Percentiles rank a stretch among this genome's conserved stretches.
These are phyloP conservation scores for Russula compacta DNA, from an alignment of 768 basidiomycete species.

Conservation along the genomic window DNA sequence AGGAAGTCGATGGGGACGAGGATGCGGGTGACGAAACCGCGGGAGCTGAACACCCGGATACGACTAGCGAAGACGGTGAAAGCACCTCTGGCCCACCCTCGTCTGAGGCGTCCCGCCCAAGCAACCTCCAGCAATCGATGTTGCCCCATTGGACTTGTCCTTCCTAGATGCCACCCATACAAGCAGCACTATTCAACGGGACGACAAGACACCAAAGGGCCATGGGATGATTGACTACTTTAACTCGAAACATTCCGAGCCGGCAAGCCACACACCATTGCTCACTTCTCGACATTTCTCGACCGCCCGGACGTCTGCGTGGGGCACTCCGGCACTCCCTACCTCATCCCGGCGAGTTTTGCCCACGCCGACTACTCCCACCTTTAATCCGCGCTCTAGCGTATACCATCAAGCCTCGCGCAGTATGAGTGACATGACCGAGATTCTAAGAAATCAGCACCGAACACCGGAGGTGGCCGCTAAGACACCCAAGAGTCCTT, in stretches of 20 bases:
- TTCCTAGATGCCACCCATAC: constrained; percentile 10
- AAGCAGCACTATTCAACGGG: constrained; percentile 2
- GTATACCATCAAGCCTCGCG: constrained; percentile 18
- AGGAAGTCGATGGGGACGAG: constrained; percentile 21
- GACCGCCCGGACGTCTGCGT: background rate
- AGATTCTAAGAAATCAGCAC: constrained; percentile 7
- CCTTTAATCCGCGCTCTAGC: background rate
- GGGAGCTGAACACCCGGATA: constrained; percentile 10
- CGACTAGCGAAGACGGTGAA: constrained; percentile 18
- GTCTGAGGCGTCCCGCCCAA: background rate
- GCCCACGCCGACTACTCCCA: constrained; percentile 23
- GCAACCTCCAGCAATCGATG: background rate
- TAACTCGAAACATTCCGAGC: constrained; percentile 18
- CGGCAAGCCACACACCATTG: background rate
- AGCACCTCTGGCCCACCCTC: background rate
- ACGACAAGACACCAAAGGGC: constrained; percentile 12
- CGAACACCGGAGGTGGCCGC: constrained; percentile 1
- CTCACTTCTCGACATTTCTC: background rate
- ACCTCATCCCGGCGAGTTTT: constrained; percentile 16
- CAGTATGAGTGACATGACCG: constrained; percentile 17
- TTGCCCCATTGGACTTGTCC: constrained; percentile 19
- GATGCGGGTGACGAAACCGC: constrained; percentile 4
- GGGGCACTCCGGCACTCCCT: constrained; percentile 12
- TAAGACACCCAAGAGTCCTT: constrained; percentile 5
- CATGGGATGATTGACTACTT: constrained; percentile 25